Base-by-base conservation (phyloP, 208 protist genomes). In the Phytomonas francai region DNA sequence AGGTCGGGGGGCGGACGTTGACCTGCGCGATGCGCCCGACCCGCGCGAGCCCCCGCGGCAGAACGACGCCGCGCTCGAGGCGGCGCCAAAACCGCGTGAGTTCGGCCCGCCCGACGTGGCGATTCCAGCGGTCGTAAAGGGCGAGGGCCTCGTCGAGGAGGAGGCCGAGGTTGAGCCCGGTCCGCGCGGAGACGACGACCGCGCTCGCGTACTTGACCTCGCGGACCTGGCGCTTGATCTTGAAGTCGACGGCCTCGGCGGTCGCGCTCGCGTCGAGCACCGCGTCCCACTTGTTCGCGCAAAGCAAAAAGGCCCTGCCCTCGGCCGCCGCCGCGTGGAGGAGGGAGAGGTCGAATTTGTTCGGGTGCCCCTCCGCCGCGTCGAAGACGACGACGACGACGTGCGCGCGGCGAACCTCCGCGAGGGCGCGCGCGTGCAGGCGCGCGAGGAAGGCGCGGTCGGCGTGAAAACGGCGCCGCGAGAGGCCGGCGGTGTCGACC, bases 261-360 rank as follows among this genome's bases (percentile, higher is more conserved):
- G 90, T 94, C 14, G 88, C 88, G 58, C 78, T 87, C 59, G 89
- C 87, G 68, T 97, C 87, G 45, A 92, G 75, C 31, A 97, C 91
- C 0, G 88, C 80, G 74, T 97, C 93, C 91, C 93, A 97, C 72
- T 97, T 97, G 68, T 97, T 97, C 1, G 87, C 91, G 66, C 85
- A 94, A 12, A 97, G 77, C 14, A 96, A 54, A 69, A 97, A 94
- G 14, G 89, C 83, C 29, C 91, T 71, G 7, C 93, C 93, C 72
- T 97, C 91, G 29, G 84, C 66, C 3, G 89, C 90, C 22, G 94
- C 71, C 60, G 81, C 85, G 80, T 95, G 88, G 19, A 94, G 76
- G 8, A 97, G 75, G 12, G 89, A 82, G 85, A 97, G 95, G 72
- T 97, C 91, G 70, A 92, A 93, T 78, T 95, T 97, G 70, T 93